These are phyloP conservation scores for Colletotrichum phormii DNA, from an alignment of 2,329 filamentous ascomycete genomes.

Conservation along the genomic window DNA sequence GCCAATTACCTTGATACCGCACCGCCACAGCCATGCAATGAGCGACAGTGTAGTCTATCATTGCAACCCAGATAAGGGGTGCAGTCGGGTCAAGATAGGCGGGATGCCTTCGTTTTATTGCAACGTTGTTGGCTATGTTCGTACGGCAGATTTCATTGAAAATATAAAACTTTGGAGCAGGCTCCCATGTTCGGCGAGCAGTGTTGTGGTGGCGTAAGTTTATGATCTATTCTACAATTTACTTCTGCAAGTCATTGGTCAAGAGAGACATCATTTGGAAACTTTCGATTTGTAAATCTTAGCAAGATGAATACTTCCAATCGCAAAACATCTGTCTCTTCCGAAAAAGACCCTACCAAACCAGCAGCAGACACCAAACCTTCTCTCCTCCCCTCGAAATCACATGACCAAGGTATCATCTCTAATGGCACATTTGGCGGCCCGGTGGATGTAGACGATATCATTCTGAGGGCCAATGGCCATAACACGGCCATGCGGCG, in stretches of 20 bases:
- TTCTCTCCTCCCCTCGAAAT: background rate
- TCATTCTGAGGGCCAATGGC: background rate
- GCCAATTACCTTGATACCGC: background rate
- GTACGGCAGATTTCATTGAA: background rate
- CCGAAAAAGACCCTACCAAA: background rate
- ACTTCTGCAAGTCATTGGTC: background rate
- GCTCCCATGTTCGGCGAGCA: too few relatives aligned
- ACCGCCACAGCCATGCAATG: background rate
- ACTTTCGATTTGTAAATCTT: background rate
- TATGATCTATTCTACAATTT: background rate
- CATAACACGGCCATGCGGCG: background rate
- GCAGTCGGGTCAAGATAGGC: background rate
- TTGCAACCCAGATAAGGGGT: background rate
- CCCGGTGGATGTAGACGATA: background rate
- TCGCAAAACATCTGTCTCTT: background rate
- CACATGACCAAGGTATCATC: background rate
- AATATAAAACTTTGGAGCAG: background rate
- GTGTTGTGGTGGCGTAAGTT: too few relatives aligned
- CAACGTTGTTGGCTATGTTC: background rate
- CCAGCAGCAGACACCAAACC: background rate
- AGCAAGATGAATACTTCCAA: background rate
- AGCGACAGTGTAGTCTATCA: background rate
- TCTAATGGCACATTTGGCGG: background rate
- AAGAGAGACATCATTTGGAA: background rate
- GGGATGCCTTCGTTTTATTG: background rate